A percentile compares a stretch with the other conserved stretches of the same genome.
Evolutionary conservation across 2,329 filamentous ascomycete species (phyloP).

Genomic region (Apiospora hydei): DNA sequence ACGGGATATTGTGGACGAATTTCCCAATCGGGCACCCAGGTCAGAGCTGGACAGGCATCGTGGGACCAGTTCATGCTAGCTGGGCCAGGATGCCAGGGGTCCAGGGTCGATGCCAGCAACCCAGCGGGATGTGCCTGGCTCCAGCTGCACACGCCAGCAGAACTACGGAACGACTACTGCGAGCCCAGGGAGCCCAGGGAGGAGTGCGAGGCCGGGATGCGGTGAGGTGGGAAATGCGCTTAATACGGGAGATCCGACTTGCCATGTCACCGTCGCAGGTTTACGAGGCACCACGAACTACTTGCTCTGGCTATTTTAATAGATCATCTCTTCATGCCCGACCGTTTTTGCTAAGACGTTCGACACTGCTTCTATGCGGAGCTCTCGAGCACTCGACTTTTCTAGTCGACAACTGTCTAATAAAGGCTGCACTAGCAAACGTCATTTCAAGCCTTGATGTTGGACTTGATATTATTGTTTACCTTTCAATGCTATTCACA

Average conservation of each 20-base stretch:
- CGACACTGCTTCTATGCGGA: slow-evolving; percentile 1
- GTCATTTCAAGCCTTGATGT: slow-evolving; percentile 7
- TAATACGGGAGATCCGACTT: slow-evolving; percentile 19
- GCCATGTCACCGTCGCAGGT: background rate
- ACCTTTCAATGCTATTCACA: background rate
- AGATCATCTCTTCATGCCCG: slow-evolving; percentile 15
- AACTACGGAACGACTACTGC: background rate
- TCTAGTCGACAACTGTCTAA: background rate
- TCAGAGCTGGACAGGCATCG: slow-evolving; percentile 19
- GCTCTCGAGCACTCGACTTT: background rate
- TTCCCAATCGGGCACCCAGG: slow-evolving; percentile 17
- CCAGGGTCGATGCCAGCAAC: slow-evolving; percentile 3
- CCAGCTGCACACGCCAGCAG: background rate
- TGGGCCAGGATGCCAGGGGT: background rate
- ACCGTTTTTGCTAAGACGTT: slow-evolving; percentile 17
- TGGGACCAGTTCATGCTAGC: background rate
- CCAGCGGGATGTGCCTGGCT: slow-evolving; percentile 13
- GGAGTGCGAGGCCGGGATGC: background rate
- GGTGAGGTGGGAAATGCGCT: slow-evolving; percentile 10
- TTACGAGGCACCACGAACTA: background rate
- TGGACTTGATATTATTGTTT: background rate
- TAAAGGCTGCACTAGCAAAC: background rate
- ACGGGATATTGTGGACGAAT: slow-evolving; percentile 22
- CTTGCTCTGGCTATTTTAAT: background rate
- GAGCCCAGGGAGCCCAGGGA: background rate